These are phyloP conservation scores for Allium cepa DNA, from an alignment of 106 monocot species.

Conservation along the genomic window DNA sequence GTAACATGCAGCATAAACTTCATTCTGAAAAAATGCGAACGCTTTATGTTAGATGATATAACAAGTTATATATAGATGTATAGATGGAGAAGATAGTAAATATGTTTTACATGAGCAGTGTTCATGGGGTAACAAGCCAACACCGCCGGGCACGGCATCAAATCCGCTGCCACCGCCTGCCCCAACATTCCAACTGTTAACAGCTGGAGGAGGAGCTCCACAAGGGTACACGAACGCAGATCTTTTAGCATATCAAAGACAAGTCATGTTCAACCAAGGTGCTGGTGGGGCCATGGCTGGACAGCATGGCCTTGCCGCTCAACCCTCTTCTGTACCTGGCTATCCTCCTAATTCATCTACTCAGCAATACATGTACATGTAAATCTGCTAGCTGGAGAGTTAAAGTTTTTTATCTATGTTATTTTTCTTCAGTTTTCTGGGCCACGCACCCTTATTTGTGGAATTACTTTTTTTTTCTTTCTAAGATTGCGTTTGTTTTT, in stretches of 20 bases:
- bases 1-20: too few relatives aligned
- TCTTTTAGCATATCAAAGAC: slow-evolving; percentile 65
- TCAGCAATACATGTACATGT: slow-evolving; percentile 72
- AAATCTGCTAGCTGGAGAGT: background rate
- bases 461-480: too few relatives aligned
- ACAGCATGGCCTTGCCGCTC: slow-evolving; percentile 39
- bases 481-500: too few relatives aligned
- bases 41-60: too few relatives aligned
- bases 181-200: slow-evolving; percentile 31
- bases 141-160: slow-evolving; percentile 50
- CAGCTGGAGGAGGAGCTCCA: slow-evolving; percentile 27
- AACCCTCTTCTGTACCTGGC: slow-evolving; percentile 51
- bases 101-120: slow-evolving; percentile 23
- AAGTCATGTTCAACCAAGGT: slow-evolving; percentile 42
- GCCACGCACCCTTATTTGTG: too few relatives aligned
- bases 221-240: slow-evolving; percentile 45
- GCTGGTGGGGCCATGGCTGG: slow-evolving; percentile 32
- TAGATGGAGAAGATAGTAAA: too few relatives aligned
- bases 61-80: too few relatives aligned
- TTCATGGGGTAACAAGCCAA: slow-evolving; percentile 74
- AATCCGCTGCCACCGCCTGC: slow-evolving; percentile 62
- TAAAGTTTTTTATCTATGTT: too few relatives aligned
- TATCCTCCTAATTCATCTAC: slow-evolving; percentile 38
- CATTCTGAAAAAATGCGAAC: too few relatives aligned
- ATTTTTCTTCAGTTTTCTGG: too few relatives aligned